Evolutionary conservation across 306 rosid species (phyloP), one percentile per base, ranked within the genome.

Genomic region (Sechiopsis laciniata): DNA sequence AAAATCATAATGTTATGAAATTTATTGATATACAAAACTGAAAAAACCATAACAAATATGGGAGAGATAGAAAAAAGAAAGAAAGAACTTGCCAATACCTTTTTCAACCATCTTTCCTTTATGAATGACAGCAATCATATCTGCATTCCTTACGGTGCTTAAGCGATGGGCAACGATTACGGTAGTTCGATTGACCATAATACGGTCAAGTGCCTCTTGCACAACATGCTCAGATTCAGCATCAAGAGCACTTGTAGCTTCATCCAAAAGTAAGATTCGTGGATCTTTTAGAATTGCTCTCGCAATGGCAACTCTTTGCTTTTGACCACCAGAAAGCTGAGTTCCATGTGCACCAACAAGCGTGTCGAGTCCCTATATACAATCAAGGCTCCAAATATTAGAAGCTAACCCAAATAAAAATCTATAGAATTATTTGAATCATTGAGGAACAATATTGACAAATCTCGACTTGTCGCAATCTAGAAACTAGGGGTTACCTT

Each of bases 271-370:
- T 21, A 85, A 68, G 77, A 85, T 82, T 73, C 80, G 65, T 9
- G 86, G 88, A 70, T 82, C 80, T 65, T 85, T 85, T 13, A 85
- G 46, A 29, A 85, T 80, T 6, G 88, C 88, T 76, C 88, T 78
- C 14, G 88, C 88, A 48, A 85, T 82, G 21, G 88, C 88, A 58
- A 85, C 53, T 80, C 89, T 77, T 51, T 86, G 90, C 84, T 83
- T 86, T 50, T 86, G 90, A 32, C 90, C 90, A 5, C 90, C 87
- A 2, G 93, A 91, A 32, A 91, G 83, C 64, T 89, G 97, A 72
- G 85, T 79, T 80, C 92, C 97, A 71, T 87, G 89, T 71, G 86
- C 92, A 0, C 97, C 97, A 19, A 87, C 97, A 87, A 87, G 79
- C 0, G 96, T 89, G 63, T 87, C 88, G 6, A 89, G 75, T 45